These are phyloP conservation scores for Pilatotrama ljubarskyi DNA, from an alignment of 768 basidiomycete genomes.

Conservation along the genomic window DNA sequence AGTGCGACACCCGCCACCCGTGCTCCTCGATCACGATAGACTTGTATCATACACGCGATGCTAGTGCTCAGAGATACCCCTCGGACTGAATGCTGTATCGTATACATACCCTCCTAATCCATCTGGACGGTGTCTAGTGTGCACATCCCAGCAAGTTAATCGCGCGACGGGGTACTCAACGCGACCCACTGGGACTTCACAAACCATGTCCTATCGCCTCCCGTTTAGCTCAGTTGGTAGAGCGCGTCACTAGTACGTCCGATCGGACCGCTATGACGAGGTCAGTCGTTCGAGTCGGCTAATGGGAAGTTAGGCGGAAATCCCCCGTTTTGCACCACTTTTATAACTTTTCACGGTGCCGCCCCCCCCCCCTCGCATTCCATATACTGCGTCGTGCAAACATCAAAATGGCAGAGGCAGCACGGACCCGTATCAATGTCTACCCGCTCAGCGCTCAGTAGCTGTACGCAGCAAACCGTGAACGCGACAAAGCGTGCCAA, in stretches of 20 bases:
- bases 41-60: neutral
- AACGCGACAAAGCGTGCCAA: no score
- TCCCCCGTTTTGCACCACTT: no score
- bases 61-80: neutral
- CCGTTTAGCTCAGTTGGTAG: conserved; percentile 47
- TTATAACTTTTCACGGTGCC: no score
- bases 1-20: neutral
- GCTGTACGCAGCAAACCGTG: no score
- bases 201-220: conserved; percentile 29
- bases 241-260: conserved; percentile 61
- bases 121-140: no score
- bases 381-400: no score
- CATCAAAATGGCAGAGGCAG: neutral
- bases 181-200: no score
- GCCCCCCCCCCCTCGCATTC: no score
- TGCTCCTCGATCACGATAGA: neutral
- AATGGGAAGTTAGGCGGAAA: conserved; percentile 22
- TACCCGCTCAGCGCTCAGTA: no score
- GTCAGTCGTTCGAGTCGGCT: conserved; percentile 67
- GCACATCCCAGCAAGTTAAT: no score
- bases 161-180: no score
- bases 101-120: neutral
- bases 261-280: conserved; percentile 47
- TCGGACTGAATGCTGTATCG: neutral
- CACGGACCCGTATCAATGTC: no score